Base-by-base conservation (phyloP, 768 basidiomycete species). In the Lactarius psammicola region DNA sequence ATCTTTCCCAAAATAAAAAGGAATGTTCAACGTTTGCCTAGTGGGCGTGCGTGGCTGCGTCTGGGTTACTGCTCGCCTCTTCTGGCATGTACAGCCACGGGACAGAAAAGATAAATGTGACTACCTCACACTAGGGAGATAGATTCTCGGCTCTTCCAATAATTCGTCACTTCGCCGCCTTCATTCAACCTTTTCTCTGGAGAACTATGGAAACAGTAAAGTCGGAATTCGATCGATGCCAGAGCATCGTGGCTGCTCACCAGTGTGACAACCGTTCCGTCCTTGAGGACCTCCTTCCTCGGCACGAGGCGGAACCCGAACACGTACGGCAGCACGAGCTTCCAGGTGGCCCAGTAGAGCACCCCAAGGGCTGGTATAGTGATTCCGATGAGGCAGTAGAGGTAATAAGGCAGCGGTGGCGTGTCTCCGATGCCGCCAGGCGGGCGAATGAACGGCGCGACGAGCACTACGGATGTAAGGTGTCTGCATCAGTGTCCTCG, bases 311-410 rank as follows among this genome's bases (percentile, higher is more conserved):
- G 74, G 64, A 83, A 84, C 7, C 80, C 78, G 57, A 85, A 81
- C 11, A 83, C 71, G 11, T 75, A 75, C 8, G 85, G 85, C 11
- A 86, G 70, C 1, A 82, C 30, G 46, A 85, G 62, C 0, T 84
- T 77, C 85, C 85, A 86, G 3, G 72, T 75, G 0, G 80, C 81
- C 85, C 85, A 86, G 70, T 85, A 86, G 1, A 80, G 38, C 0
- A 82, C 77, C 7, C 85, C 85, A 15, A 74, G 11, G 1, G 77
- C 57, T 75, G 85, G 75, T 63, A 85, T 74, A 0, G 70, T 80
- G 61, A 85, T 85, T 0, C 82, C 84, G 1, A 85, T 81, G 7
- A 84, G 75, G 67, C 82, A 82, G 70, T 85, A 85, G 80, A 85
- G 69, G 71, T 85, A 86, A 65, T 86, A 86, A 3, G 85, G 84